Conservation (phyloP, 164 flowering plant genomes). For the Vitis cinerea region DNA sequence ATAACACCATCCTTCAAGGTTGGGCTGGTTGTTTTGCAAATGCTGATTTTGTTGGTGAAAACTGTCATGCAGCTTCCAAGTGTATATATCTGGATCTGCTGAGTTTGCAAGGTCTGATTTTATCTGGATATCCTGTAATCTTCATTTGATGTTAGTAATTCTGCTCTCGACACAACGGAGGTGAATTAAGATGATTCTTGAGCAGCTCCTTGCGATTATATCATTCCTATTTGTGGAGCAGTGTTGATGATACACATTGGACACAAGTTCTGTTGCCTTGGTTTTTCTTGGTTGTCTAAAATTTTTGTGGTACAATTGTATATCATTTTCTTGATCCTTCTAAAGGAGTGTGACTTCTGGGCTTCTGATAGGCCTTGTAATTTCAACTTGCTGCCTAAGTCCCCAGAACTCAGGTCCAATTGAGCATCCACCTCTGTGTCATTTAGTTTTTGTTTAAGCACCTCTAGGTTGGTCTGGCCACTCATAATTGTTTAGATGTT, state of each 20-base stretch:
- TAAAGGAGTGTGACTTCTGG: too few relatives aligned
- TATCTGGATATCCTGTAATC: not conserved
- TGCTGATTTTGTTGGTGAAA: not conserved
- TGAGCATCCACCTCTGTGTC: too few relatives aligned
- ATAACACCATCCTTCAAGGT: not conserved
- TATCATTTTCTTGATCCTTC: too few relatives aligned
- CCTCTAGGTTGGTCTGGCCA: too few relatives aligned
- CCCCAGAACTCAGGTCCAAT: too few relatives aligned
- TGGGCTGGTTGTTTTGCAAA: not conserved
- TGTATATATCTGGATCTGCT: conserved; percentile 10
- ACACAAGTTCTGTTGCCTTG: not conserved
- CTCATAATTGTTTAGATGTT: too few relatives aligned
- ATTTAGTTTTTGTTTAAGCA: too few relatives aligned
- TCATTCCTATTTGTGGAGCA: not conserved
- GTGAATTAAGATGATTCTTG: conserved; percentile 5
- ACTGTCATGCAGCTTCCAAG: not conserved
- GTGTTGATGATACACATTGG: not conserved
- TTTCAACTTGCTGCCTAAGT: too few relatives aligned
- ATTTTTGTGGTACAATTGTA: too few relatives aligned
- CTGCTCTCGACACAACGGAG: not conserved
- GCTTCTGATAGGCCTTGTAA: too few relatives aligned
- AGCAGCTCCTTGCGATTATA: conserved; percentile 3
- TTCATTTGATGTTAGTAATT: conserved; percentile 2
- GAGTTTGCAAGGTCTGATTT: not conserved
- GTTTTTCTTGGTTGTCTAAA: not conserved